Evolutionary conservation across 768 basidiomycete genomes (phyloP).

Genomic region (Zangia roseola): DNA sequence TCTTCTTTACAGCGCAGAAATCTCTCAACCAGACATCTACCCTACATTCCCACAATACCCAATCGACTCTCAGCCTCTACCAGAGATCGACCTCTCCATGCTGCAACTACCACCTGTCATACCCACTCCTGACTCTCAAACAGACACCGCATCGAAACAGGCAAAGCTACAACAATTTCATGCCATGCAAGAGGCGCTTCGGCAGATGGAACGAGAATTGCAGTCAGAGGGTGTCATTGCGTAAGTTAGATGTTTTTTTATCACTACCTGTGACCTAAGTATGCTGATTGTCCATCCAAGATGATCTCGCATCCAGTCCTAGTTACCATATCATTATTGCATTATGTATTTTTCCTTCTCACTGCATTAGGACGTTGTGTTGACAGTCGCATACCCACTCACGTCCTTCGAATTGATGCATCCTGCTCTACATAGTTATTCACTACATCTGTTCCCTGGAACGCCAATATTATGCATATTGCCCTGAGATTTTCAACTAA

Average conservation of each 20-base stretch:
- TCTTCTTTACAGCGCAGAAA: constrained; percentile 6
- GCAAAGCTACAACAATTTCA: constrained; percentile 21
- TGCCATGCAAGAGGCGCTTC: constrained; percentile 34
- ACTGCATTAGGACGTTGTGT: not conserved
- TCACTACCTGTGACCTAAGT: too few relatives aligned
- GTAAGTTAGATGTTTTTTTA: constrained; percentile 2
- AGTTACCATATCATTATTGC: constrained; percentile 19
- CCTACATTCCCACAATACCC: constrained; percentile 4
- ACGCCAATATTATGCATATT: constrained; percentile 1
- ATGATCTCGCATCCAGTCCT: not conserved
- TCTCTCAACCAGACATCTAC: not conserved
- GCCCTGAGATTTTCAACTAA: not conserved
- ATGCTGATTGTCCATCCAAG: constrained; percentile 2
- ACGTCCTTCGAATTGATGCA: not conserved
- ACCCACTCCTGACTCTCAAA: not conserved
- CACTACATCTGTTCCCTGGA: not conserved
- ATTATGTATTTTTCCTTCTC: constrained; percentile 10
- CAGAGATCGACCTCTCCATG: constrained; percentile 27
- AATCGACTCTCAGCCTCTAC: constrained; percentile 4
- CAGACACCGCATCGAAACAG: constrained; percentile 7
- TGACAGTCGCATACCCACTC: not conserved
- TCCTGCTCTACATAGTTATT: not conserved
- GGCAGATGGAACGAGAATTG: constrained; percentile 35
- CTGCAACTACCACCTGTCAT: constrained; percentile 19
- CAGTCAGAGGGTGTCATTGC: constrained; percentile 17